Evolutionary conservation across 2,329 filamentous ascomycete species (phyloP).

Genomic region (Leptodontidium sp.): DNA sequence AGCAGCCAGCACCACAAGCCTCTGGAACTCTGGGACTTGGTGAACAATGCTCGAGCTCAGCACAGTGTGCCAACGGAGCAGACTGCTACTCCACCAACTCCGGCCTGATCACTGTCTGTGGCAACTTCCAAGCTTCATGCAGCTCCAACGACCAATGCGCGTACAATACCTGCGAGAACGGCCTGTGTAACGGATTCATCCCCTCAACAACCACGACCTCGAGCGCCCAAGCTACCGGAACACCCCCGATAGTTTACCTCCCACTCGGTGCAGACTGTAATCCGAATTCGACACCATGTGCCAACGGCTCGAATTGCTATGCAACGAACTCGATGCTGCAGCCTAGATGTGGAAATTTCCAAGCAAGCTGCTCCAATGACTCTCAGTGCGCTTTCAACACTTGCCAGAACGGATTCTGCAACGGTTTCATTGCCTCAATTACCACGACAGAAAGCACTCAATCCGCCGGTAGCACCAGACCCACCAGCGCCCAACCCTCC

Average conservation of each 20-base stretch:
- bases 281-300: slow-evolving; percentile 28
- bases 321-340: slow-evolving; percentile 23
- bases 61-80: slow-evolving; percentile 30
- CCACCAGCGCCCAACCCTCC: neutral
- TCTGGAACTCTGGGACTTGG: slow-evolving; percentile 25
- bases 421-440: slow-evolving; percentile 20
- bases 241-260: slow-evolving; percentile 16
- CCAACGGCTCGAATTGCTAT: slow-evolving; percentile 30
- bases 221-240: slow-evolving; percentile 1
- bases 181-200: slow-evolving; percentile 28
- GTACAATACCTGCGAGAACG: slow-evolving; percentile 30
- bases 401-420: slow-evolving; percentile 30
- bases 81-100: slow-evolving; percentile 29
- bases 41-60: slow-evolving; percentile 22
- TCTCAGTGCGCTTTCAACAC: slow-evolving; percentile 35
- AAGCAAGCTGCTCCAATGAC: slow-evolving; percentile 25
- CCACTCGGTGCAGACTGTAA: slow-evolving; percentile 25
- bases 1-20: slow-evolving; percentile 8
- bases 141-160: slow-evolving; percentile 30
- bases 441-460: neutral
- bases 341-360: slow-evolving; percentile 31
- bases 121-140: slow-evolving; percentile 29
- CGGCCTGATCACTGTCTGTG: slow-evolving; percentile 25
- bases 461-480: neutral
- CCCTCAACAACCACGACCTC: slow-evolving; percentile 5